A percentile compares a stretch with the other conserved stretches of the same genome.
phyloP scores from a whole-genome alignment of 192 early-diverging fungal species.

The Dissophora globulifera region DNA sequence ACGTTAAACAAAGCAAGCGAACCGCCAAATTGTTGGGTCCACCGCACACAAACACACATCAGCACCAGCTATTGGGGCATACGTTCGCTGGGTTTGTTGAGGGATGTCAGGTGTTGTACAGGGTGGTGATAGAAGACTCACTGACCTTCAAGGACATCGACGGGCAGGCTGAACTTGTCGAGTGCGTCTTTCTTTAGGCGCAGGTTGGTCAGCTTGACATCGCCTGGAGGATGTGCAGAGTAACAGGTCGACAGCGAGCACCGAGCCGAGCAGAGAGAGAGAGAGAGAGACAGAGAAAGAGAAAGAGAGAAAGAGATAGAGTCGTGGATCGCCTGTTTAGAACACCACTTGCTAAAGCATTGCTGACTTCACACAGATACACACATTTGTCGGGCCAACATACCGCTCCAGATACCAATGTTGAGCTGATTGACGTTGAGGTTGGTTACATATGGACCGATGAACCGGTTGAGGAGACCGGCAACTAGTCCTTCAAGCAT shows the following conservation, averaged over 20 bases:
- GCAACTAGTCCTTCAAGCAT: constrained; percentile 87
- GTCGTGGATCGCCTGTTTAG: too few species aligned
- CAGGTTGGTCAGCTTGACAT: constrained; percentile 95
- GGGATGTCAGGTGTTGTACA: too few species aligned
- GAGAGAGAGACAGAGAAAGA: not conserved
- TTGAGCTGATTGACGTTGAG: constrained; percentile 94
- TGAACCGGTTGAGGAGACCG: constrained; percentile 81
- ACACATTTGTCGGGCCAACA: too few species aligned
- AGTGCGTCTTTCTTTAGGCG: constrained; percentile 89
- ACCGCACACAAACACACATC: too few species aligned
- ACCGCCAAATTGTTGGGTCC: too few species aligned
- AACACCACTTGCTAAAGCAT: too few species aligned
- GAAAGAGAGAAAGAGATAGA: too few species aligned
- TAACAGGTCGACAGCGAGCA: not conserved
- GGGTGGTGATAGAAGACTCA: too few species aligned
- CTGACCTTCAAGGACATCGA: constrained; percentile 89
- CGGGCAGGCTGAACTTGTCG: constrained; percentile 93
- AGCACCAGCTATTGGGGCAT: too few species aligned
- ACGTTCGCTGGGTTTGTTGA: too few species aligned
- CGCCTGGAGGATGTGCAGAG: constrained; percentile 64
- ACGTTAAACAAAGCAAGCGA: not conserved
- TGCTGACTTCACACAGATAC: too few species aligned
- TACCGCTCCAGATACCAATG: constrained; percentile 96
- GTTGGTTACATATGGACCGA: constrained; percentile 96
- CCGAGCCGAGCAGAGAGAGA: not conserved